Evolutionary conservation across 345 rosid genomes (phyloP), one percentile per base, ranked within the genome.

Genomic region (Rhodamnia rubescens): DNA sequence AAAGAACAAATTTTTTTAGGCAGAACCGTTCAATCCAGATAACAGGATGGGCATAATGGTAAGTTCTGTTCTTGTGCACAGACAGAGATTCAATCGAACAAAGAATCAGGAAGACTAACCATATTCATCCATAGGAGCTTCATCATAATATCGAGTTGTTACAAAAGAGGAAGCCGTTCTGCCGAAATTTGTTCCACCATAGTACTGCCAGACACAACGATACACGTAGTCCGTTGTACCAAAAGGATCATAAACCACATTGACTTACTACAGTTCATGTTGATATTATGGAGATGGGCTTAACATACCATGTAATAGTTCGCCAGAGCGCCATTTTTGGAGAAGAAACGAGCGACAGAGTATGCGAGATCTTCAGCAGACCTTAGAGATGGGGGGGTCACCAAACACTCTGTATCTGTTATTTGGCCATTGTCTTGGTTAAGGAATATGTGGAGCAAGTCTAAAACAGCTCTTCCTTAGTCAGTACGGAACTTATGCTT

Each of bases 331-430:
- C 95, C 95, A 29, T 91, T 90, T 88, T 90, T 91, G 1, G 92
- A 90, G 88, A 90, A 91, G 87, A 90, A 92, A 36, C 89, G 91
- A 21, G 93, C 92, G 11, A 92, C 89, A 1, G 92, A 89, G 85
- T 88, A 91, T 20, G 92, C 92, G 13, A 86, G 75, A 85, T 92
- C 91, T 83, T 91, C 91, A 11, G 89, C 91, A 36, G 90, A 58
- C 83, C 93, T 90, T 82, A 88, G 91, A 24, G 93, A 90, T 12
- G 92, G 93, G 2, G 2, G 93, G 93, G 81, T 90, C 95, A 15
- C 95, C 93, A 64, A 89, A 92, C 20, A 91, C 93, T 85, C 92
- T 84, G 80, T 86, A 91, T 88, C 94, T 91, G 87, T n/a, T n/a
- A 57, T 44, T 32, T 69, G 47, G 78, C 53, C 78, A 69, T 69